phyloP scores from a whole-genome alignment of 805 yeast species.

The Sungouiozyma intestinalis region DNA sequence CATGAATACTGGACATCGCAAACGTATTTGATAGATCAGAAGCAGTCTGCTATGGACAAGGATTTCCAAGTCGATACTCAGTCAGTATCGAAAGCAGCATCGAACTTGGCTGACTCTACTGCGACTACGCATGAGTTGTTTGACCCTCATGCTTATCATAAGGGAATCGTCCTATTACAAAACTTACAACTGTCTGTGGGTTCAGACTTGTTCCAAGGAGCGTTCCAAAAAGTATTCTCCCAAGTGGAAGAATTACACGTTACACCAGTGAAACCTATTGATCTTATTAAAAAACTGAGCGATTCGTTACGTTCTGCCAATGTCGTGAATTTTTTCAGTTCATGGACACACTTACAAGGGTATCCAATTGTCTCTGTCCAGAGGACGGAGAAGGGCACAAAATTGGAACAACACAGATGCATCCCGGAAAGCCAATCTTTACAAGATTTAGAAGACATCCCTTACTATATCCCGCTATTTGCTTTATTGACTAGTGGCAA shows the following conservation, averaged over 20 bases:
- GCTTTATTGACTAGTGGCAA: conserved; percentile 12
- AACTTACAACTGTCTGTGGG: conserved; percentile 20
- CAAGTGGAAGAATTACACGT: conserved; percentile 10
- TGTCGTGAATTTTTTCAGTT: conserved; percentile 25
- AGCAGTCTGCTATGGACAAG: conserved; percentile 8
- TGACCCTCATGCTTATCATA: conserved; percentile 24
- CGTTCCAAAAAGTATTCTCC: conserved; percentile 11
- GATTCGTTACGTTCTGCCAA: conserved; percentile 17
- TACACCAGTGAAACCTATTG: conserved; percentile 22
- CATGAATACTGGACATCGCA: conserved; percentile 16
- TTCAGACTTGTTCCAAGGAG: conserved; percentile 11
- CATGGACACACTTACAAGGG: conserved; percentile 56
- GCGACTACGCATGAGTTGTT: conserved; percentile 21
- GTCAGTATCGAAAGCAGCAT: conserved; percentile 1
- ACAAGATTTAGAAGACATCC: conserved; percentile 41
- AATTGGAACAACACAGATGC: conserved; percentile 33
- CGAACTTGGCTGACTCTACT: neutral
- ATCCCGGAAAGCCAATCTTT: conserved; percentile 12
- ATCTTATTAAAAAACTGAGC: conserved; percentile 20
- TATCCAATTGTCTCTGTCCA: conserved; percentile 38
- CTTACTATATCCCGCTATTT: conserved; percentile 51
- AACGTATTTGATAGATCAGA: conserved; percentile 16
- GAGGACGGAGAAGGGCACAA: conserved; percentile 20
- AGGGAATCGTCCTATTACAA: conserved; percentile 26
- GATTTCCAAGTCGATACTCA: conserved; percentile 12